Percentiles rank a stretch among this genome's conserved stretches.
These are phyloP conservation scores for Paramecium caudatum DNA, from an alignment of 73 alveolate genomes.

Conservation along the genomic window DNA sequence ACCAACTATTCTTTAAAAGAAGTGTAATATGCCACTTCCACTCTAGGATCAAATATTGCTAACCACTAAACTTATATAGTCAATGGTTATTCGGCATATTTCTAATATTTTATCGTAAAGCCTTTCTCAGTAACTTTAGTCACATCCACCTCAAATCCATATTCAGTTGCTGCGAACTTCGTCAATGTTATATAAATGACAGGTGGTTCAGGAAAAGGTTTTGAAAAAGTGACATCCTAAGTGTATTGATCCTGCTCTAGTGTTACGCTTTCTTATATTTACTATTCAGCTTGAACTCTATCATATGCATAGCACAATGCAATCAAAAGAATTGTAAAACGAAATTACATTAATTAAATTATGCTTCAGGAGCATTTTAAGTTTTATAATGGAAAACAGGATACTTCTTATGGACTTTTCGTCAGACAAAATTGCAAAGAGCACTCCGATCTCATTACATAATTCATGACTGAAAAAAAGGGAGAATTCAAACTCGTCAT, in stretches of 20 bases:
- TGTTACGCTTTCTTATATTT: constrained; percentile 1
- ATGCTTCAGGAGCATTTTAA: not conserved
- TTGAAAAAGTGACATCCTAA: not conserved
- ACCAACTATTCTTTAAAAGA: not conserved
- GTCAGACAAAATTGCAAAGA: not conserved
- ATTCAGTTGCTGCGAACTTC: not conserved
- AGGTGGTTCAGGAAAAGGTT: not conserved
- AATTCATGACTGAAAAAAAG: not conserved
- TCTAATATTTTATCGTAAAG: not conserved
- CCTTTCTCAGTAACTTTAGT: constrained; percentile 1
- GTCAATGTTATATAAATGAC: not conserved
- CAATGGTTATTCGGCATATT: not conserved
- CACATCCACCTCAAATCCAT: constrained; percentile 33
- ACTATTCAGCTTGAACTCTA: not conserved
- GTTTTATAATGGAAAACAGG: not conserved
- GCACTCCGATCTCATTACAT: not conserved
- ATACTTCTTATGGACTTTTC: not conserved
- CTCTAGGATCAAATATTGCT: constrained; percentile 36
- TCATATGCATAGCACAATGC: not conserved
- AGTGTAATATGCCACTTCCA: constrained; percentile 36
- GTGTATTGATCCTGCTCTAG: not conserved
- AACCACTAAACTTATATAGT: not conserved
- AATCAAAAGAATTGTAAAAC: constrained; percentile 15
- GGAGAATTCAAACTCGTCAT: not conserved
- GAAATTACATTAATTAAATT: not conserved